Conservation (phyloP, 768 basidiomycete genomes). For the Lactifluus pinguis region DNA sequence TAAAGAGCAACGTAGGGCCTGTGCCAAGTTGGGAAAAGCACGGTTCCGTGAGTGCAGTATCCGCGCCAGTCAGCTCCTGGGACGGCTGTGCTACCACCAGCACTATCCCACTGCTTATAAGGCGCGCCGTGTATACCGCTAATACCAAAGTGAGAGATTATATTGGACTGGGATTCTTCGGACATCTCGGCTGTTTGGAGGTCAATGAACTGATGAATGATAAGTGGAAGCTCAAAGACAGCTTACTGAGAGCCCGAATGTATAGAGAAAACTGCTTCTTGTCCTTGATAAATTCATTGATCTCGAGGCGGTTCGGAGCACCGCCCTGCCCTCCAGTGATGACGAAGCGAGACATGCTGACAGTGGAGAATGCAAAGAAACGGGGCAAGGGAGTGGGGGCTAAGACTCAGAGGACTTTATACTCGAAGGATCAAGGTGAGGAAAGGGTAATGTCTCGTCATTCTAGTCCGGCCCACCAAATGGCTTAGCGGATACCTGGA, state of each 20-base stretch:
- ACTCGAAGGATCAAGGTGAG: neutral
- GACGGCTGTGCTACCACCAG: conserved; percentile 24
- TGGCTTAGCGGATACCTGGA: neutral
- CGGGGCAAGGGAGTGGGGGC: neutral
- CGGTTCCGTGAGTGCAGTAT: conserved; percentile 45
- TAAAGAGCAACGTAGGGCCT: conserved; percentile 27
- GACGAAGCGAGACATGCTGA: conserved; percentile 1
- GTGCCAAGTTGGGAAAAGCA: conserved; percentile 49
- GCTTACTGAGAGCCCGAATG: conserved; percentile 40
- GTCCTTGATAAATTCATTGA: neutral
- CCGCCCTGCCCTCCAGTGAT: conserved; percentile 4
- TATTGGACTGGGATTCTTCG: conserved; percentile 23
- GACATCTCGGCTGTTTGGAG: conserved; percentile 26
- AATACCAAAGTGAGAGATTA: conserved; percentile 36
- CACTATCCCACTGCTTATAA: conserved; percentile 35
- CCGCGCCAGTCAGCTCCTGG: conserved; percentile 28
- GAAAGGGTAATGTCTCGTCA: neutral
- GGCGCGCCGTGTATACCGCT: conserved; percentile 46
- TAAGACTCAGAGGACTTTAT: neutral
- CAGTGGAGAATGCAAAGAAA: neutral
- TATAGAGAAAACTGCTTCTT: conserved; percentile 37
- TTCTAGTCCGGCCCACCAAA: neutral
- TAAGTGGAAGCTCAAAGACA: neutral
- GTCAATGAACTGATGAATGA: neutral
- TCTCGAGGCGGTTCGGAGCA: conserved; percentile 13